Conservation (phyloP, 441 rosid genomes). For the Populus hybrid region DNA sequence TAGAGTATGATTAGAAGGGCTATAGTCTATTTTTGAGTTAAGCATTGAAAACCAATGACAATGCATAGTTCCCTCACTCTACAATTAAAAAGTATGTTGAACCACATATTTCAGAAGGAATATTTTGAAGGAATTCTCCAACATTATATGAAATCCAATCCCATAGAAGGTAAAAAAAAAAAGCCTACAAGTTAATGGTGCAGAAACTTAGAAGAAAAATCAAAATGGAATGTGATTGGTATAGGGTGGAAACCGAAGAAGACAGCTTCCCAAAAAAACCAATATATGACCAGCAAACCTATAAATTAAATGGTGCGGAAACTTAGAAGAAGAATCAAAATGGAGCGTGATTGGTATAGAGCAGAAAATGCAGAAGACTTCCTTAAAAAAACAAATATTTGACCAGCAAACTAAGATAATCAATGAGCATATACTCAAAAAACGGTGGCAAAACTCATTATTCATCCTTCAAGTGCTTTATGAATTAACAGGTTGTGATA, state of each 20-base stretch:
- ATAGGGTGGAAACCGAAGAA: background rate
- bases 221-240: background rate
- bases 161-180: background rate
- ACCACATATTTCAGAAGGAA: background rate
- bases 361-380: background rate
- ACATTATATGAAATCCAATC: background rate
- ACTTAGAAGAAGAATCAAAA: background rate
- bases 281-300: background rate
- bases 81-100: background rate
- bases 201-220: background rate
- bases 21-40: background rate
- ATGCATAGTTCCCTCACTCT: background rate
- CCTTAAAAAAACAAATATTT: background rate
- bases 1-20: background rate
- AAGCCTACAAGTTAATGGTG: background rate
- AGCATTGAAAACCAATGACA: background rate
- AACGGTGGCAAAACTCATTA: background rate
- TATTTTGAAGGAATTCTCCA: background rate
- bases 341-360: too few relatives aligned
- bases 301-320: background rate
- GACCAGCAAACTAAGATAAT: background rate
- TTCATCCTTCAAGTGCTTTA: background rate
- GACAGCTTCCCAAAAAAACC: background rate
- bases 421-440: too few relatives aligned
- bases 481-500: background rate